Conservation (phyloP, 352 stramenopile species). For the Hyphochytrium catenoides region DNA sequence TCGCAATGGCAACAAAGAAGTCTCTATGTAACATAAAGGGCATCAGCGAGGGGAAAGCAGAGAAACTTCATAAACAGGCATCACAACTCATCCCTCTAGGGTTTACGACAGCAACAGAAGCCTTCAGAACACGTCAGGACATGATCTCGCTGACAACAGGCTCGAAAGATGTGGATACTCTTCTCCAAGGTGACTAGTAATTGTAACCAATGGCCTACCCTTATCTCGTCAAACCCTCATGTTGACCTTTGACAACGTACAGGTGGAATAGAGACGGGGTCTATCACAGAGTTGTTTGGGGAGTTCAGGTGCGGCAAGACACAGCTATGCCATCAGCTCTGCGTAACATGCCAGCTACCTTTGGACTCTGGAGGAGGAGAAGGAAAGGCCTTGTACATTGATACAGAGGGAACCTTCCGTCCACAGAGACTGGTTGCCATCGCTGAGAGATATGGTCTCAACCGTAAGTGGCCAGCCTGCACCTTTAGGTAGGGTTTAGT, state of each 20-base stretch:
- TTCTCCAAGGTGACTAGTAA: slow-evolving; percentile 40
- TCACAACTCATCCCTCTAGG: slow-evolving; percentile 92
- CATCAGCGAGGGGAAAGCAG: slow-evolving; percentile 95
- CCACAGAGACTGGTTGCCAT: slow-evolving; percentile 87
- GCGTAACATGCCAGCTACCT: slow-evolving; percentile 93
- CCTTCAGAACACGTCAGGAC: slow-evolving; percentile 62
- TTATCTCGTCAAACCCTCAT: background rate
- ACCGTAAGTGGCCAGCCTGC: too few relatives aligned
- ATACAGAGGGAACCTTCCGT: slow-evolving; percentile 97
- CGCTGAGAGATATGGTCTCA: slow-evolving; percentile 89
- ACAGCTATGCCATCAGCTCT: slow-evolving; percentile 97
- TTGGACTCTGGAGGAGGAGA: slow-evolving; percentile 90
- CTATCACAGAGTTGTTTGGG: slow-evolving; percentile 93
- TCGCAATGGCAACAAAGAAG: slow-evolving; percentile 89
- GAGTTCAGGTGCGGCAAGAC: slow-evolving; percentile 99
- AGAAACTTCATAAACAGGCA: slow-evolving; percentile 94
- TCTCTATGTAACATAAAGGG: slow-evolving; percentile 95
- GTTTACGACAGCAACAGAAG: slow-evolving; percentile 87
- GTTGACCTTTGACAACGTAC: slow-evolving; percentile 7
- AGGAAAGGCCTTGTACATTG: slow-evolving; percentile 94
- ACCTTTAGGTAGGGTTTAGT: too few relatives aligned
- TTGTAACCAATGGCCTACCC: too few relatives aligned
- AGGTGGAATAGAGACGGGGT: slow-evolving; percentile 93
- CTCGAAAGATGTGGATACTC: slow-evolving; percentile 59
- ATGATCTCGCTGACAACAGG: slow-evolving; percentile 83